Conservation (phyloP, 257 asterid species). For the Vinca minor region DNA sequence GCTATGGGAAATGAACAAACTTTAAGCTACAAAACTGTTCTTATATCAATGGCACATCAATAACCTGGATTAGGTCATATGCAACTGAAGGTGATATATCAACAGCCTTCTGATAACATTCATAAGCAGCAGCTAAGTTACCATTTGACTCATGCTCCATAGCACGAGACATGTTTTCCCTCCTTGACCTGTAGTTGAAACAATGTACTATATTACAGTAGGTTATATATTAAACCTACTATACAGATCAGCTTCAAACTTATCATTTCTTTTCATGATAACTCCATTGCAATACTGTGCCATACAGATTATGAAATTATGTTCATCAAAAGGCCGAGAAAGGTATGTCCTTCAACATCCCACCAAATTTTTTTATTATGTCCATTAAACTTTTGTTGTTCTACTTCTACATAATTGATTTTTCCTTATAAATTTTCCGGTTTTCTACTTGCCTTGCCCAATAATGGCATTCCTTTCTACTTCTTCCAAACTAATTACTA, state of each 20-base stretch:
- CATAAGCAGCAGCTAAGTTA: slow-evolving; percentile 77
- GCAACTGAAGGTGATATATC: slow-evolving; percentile 96
- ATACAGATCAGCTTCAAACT: background rate
- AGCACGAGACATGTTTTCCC: slow-evolving; percentile 83
- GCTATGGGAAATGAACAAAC: slow-evolving; percentile 1
- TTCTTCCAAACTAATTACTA: background rate
- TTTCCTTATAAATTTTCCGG: background rate
- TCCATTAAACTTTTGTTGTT: background rate
- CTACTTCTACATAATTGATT: background rate
- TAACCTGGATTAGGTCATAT: slow-evolving; percentile 84
- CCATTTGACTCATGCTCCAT: slow-evolving; percentile 90
- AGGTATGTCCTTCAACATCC: no score
- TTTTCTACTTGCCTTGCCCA: background rate
- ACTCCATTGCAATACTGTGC: background rate
- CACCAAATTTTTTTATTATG: no score
- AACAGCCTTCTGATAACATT: slow-evolving; percentile 94
- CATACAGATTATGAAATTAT: background rate
- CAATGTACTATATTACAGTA: background rate
- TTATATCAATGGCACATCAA: background rate
- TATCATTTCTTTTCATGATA: background rate
- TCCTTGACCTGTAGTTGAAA: slow-evolving; percentile 55
- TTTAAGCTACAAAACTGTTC: background rate
- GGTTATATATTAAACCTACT: background rate
- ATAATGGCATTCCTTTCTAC: background rate
- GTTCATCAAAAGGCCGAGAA: no score